Percentiles rank a stretch among this genome's conserved stretches.
phyloP scores from a whole-genome alignment of 805 yeast genomes.

The Metschnikowia hibisci region DNA sequence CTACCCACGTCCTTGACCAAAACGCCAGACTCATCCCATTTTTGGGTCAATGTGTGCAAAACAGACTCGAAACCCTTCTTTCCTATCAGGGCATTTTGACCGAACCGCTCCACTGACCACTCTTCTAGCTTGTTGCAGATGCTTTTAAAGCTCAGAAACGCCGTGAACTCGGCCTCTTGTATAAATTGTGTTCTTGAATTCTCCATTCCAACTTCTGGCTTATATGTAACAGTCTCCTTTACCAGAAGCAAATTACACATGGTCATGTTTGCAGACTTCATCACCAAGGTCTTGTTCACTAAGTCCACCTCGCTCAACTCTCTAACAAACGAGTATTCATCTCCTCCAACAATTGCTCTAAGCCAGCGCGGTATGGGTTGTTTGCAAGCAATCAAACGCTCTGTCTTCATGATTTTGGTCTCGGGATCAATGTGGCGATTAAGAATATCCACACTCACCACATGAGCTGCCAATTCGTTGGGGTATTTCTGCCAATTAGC shows the following conservation, averaged over 20 bases:
- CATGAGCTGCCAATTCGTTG: slow-evolving; percentile 89
- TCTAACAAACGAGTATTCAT: slow-evolving; percentile 72
- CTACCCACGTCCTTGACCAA: slow-evolving; percentile 31
- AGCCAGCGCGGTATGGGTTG: slow-evolving; percentile 88
- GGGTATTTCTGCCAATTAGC: slow-evolving; percentile 98
- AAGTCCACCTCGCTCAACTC: slow-evolving; percentile 87
- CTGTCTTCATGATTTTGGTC: slow-evolving; percentile 60
- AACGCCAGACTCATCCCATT: slow-evolving; percentile 40
- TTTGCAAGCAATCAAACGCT: slow-evolving; percentile 81
- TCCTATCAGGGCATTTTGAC: slow-evolving; percentile 82
- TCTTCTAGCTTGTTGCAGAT: slow-evolving; percentile 84
- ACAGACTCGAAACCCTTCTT: slow-evolving; percentile 82
- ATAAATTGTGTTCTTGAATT: slow-evolving; percentile 53
- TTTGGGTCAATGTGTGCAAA: slow-evolving; percentile 46
- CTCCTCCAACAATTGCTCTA: slow-evolving; percentile 64
- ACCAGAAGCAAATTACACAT: slow-evolving; percentile 73
- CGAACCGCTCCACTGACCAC: slow-evolving; percentile 86
- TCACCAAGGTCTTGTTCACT: slow-evolving; percentile 53
- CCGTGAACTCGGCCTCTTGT: slow-evolving; percentile 87
- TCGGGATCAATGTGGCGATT: slow-evolving; percentile 61
- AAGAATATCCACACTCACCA: slow-evolving; percentile 85
- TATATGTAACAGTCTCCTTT: slow-evolving; percentile 80
- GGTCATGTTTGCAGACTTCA: slow-evolving; percentile 86
- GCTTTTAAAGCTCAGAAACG: slow-evolving; percentile 66
- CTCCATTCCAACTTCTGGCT: slow-evolving; percentile 60